Base-by-base conservation (phyloP, 306 rosid species). In the Dalbergia oliveri region DNA sequence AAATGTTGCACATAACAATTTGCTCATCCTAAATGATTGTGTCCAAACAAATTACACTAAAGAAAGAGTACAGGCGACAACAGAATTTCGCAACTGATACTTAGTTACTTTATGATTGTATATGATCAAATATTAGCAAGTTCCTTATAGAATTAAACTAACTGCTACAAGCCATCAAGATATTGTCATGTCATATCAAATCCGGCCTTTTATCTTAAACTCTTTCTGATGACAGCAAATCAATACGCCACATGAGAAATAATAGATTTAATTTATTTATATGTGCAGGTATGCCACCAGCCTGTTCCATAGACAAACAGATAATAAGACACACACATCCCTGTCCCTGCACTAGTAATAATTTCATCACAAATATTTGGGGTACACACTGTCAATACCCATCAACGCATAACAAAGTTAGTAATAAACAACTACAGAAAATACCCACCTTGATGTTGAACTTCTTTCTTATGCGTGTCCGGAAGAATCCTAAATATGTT, bases 401-500 rank as follows among this genome's bases (percentile, higher is more conserved):
- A 69, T 53, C 43, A 62, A 43, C 9, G 5, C n/a, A 50, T 3
- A 49, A 34, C 23, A 2, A 44, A 53, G 82, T 16, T 19, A 54
- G 9, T n/a, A 18, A 49, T 2, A 58, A 51, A 14, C 10, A 82
- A 41, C 12, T 44, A 15, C 2, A 63, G 34, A 78, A 71, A 62
- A 71, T 5, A 54, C 88, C 39, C 44, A 92, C 98, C 91, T 83
- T 87, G 83, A 94, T 89, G 89, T 94, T 94, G 78, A 94, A 92
- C 87, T 89, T 94, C 77, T 83, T 88, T 78, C 83, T 88, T 16
- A 91, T 77, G 73, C 83, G 92, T 4, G 92, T 87, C 9, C 98
- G 85, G 76, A 89, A 94, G 77, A 87, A 88, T 63, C 98, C 98
- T 80, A 91, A 70, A 84, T 94, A 94, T 2, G 85, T 65, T 61